Base-by-base conservation (phyloP, 148 eudicot genomes). In the Vaccinium myrtillus region DNA sequence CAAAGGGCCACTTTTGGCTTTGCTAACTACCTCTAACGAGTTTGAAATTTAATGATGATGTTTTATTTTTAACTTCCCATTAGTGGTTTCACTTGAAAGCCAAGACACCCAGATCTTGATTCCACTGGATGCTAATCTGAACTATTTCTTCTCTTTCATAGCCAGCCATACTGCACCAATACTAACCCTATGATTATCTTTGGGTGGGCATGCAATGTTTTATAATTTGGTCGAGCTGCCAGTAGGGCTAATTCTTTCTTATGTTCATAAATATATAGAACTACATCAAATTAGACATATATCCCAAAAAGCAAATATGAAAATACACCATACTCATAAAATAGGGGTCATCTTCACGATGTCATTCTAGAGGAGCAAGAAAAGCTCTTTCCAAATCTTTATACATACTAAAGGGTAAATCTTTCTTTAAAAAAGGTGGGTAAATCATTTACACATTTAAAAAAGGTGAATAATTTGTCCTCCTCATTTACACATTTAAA, bases 11-110 rank as follows among this genome's bases (percentile, higher is more conserved):
- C 58, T 5, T 43, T 43, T 43, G 46, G 25, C 55, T 75, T 12
- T 49, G 12, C 82, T 81, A 81, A 65, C 83, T 19, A 21, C 63
- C 70, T 71, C 75, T 36, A 19, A 13, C 3, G 46, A 56, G 4
- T 51, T 70, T 15, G 27, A 73, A 32, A 39, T 43, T 16, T 75
- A 36, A 32, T 53, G 27, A 74, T 46, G 10, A 54, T 69, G 7
- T 54, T 43, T 43, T 43, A 0, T 43, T 43, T 43, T 43, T 3
- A 43, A 63, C 59, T 76, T 61, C 61, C 11, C 49, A 76, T 77
- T 49, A 61, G 18, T 77, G 80, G 61, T n/a, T 77, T 15, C 32
- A 54, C 85, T 83, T 83, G 56, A 49, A 83, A 61, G 59, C 85
- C 18, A 59, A 83, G 85, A 77, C 46, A 83, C 61, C 73, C 39